Evolutionary conservation across 345 rosid genomes (phyloP).

Genomic region (Salix exigua): DNA sequence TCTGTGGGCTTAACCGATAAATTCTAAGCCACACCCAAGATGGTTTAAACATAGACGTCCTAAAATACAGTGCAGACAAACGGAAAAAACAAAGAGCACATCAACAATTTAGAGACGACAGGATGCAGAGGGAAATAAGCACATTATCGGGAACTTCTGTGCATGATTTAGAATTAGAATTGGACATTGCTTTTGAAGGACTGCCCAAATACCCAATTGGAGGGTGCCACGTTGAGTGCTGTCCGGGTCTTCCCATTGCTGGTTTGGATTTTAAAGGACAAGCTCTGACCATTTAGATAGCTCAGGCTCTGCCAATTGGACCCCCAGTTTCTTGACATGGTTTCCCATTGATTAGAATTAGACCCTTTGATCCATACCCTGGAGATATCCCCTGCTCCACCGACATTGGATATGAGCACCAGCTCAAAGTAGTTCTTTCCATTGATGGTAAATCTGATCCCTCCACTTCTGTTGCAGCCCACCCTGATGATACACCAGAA

Average conservation of each 20-base stretch:
- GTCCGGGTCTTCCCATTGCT: conserved; percentile 42
- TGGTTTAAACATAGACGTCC: not conserved
- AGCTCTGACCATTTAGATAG: conserved; percentile 59
- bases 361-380: conserved; percentile 60
- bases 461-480: conserved; percentile 58
- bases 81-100: not conserved
- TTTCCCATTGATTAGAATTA: conserved; percentile 43
- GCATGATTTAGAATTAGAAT: conserved; percentile 26
- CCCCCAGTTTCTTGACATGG: conserved; percentile 73
- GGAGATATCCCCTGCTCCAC: conserved; percentile 53
- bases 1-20: conserved; percentile 27
- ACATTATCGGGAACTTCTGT: not conserved
- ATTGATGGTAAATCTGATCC: conserved; percentile 65
- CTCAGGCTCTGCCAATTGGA: conserved; percentile 63
- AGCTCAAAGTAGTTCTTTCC: conserved; percentile 67
- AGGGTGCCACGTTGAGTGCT: conserved; percentile 43
- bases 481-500: conserved; percentile 33
- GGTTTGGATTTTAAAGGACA: conserved; percentile 53
- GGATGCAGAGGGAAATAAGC: not conserved
- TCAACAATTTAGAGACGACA: not conserved
- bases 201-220: conserved; percentile 62
- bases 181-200: conserved; percentile 58
- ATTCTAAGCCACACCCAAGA: conserved; percentile 29
- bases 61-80: conserved; percentile 1
- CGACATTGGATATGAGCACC: conserved; percentile 65